phyloP scores from a whole-genome alignment of 176 grass and related monocot species.

The Cocos nucifera region DNA sequence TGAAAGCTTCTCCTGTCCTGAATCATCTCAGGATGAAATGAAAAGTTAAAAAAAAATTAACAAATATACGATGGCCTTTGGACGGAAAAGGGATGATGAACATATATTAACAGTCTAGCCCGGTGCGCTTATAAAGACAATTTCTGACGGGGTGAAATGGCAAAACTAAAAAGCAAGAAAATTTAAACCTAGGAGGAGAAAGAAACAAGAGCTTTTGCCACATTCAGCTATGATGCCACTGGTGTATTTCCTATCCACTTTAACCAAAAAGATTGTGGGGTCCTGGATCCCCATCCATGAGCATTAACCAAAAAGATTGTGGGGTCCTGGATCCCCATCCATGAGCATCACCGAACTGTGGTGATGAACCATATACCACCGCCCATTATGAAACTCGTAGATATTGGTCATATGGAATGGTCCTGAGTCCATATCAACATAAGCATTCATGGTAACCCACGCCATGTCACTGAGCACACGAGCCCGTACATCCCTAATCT shows the following conservation, averaged over 20 bases:
- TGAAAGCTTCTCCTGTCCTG: no score
- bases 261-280: slow-evolving; percentile 35
- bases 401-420: slow-evolving; percentile 70
- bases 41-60: not conserved
- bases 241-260: no score
- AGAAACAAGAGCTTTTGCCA: slow-evolving; percentile 1
- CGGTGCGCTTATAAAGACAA: not conserved
- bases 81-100: not conserved
- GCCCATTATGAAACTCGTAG: slow-evolving; percentile 55
- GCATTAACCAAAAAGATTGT: slow-evolving; percentile 40
- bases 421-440: slow-evolving; percentile 34
- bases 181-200: not conserved
- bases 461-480: slow-evolving; percentile 63
- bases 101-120: slow-evolving; percentile 5
- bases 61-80: not conserved
- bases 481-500: slow-evolving; percentile 58
- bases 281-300: slow-evolving; percentile 29
- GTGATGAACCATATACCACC: slow-evolving; percentile 91
- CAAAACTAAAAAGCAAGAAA: no score
- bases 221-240: not conserved
- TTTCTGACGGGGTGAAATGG: not conserved
- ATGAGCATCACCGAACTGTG: slow-evolving; percentile 49
- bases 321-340: slow-evolving; percentile 34
- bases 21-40: not conserved
- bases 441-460: slow-evolving; percentile 78